Evolutionary conservation across 1,284 basidiomycete genomes (phyloP), one percentile per base, ranked within the genome.

Genomic region (Grifola frondosa): DNA sequence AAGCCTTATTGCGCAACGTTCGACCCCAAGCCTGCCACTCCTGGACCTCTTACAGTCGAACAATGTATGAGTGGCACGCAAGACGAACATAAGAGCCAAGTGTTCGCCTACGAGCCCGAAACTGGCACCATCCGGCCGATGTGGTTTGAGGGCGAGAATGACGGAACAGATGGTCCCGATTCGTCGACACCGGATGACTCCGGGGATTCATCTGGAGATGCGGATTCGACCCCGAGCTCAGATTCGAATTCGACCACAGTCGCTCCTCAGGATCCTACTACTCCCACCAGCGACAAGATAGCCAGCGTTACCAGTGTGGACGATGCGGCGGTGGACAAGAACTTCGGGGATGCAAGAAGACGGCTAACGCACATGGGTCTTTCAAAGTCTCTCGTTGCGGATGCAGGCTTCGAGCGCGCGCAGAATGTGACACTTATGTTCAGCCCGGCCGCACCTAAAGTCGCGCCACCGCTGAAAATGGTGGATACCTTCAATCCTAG

Each of bases 1-100:
- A 58, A 68, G 43, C 50, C 60, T 7, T 80, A 70, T 57, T 88
- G 84, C 49, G 78, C 77, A 3, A 84, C 82, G 3, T 87, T 76
- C 56, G 69, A 84, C 49, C 69, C 77, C 4, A 63, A 70, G 29
- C 80, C 80, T 3, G 48, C 63, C 7, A 51, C 62, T 1, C 69
- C 79, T 0, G 67, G 72, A 9, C 71, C 76, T 6, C 65, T 86
- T 53, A 71, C 68, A 4, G 71, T 78, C 57, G 60, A 73, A 41
- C 56, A 52, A 11, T 86, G 82, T 53, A 41, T 50, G 26, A 37
- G 48, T 13, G 48, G 44, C 30, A 48, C 57, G 7, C 46, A 55
- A 5, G 57, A 55, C 19, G 39, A 51, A 3, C 70, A 76, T 48
- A 65, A 62, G 55, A 81, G 78, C 52, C 85, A 88, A 59, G 53